These are phyloP conservation scores for Fusarium staphyleae DNA, from an alignment of 2,329 filamentous ascomycete species.

Conservation along the genomic window DNA sequence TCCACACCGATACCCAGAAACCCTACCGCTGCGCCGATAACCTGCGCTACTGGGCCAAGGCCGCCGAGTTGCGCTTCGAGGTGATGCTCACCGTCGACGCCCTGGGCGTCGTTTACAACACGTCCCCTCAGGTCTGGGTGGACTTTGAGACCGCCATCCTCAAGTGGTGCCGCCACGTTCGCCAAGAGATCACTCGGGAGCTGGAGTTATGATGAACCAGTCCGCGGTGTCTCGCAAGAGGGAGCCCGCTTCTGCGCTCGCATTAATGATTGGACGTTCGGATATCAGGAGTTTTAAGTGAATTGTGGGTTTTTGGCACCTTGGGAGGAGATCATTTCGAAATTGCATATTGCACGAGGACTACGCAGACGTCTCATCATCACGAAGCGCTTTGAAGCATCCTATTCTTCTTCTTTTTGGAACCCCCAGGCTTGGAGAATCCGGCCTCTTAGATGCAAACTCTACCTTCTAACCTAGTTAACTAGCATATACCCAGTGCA, in stretches of 20 bases:
- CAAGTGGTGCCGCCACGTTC: conserved; percentile 81
- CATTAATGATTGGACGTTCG: conserved; percentile 41
- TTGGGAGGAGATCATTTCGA: conserved; percentile 29
- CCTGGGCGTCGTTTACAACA: conserved; percentile 83
- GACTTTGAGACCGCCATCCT: conserved; percentile 84
- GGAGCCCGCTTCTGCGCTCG: conserved; percentile 8
- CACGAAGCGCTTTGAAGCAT: conserved; percentile 26
- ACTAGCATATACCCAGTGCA: conserved; percentile 47
- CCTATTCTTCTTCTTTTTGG: conserved; percentile 23
- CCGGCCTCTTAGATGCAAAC: conserved; percentile 25
- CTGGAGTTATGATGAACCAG: conserved; percentile 49
- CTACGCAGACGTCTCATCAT: conserved; percentile 11
- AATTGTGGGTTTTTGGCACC: conserved; percentile 10
- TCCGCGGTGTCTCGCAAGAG: conserved; percentile 4
- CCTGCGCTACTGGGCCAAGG: conserved; percentile 94
- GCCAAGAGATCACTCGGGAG: conserved; percentile 83
- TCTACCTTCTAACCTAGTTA: conserved; percentile 40
- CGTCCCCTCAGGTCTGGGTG: conserved; percentile 72
- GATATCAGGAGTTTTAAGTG: conserved; percentile 37
- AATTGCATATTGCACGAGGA: conserved; percentile 38
- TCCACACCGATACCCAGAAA: conserved; percentile 91
- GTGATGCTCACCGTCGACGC: conserved; percentile 83
- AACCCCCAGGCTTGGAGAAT: conserved; percentile 21
- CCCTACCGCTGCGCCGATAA: conserved; percentile 95
- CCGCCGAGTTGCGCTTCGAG: conserved; percentile 93